phyloP scores from a whole-genome alignment of 1,284 basidiomycete genomes.

The Irpex sp. region DNA sequence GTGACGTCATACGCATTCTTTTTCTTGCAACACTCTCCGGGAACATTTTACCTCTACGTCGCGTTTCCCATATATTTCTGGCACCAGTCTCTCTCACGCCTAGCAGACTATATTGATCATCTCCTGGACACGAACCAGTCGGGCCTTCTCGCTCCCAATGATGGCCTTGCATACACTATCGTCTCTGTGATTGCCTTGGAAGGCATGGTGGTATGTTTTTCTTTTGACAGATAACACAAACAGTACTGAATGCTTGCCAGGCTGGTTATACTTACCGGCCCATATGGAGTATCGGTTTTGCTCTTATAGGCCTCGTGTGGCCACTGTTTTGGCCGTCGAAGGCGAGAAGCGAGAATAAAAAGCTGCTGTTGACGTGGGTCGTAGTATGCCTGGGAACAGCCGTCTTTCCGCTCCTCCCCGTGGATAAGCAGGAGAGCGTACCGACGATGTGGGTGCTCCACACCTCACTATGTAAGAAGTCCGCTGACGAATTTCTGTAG shows the following conservation, averaged over 20 bases:
- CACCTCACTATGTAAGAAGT: too few species aligned
- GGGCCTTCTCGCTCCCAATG: not conserved
- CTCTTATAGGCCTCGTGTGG: conserved; percentile 67
- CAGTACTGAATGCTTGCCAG: conserved; percentile 31
- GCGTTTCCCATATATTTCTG: conserved; percentile 79
- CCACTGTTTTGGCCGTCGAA: conserved; percentile 48
- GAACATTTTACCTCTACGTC: conserved; percentile 77
- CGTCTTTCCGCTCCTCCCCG: conserved; percentile 69
- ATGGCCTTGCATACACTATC: not conserved
- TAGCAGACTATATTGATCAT: not conserved
- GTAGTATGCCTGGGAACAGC: conserved; percentile 51
- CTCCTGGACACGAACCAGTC: not conserved
- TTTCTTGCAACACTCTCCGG: conserved; percentile 60
- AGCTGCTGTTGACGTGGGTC: conserved; percentile 44
- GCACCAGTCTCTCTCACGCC: conserved; percentile 35
- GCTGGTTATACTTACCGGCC: conserved; percentile 64
- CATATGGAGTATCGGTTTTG: conserved; percentile 72
- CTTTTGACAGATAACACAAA: conserved; percentile 2
- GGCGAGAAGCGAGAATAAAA: conserved; percentile 25
- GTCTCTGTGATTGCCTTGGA: conserved; percentile 45
- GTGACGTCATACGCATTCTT: conserved; percentile 50
- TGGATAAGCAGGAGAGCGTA: conserved; percentile 73
- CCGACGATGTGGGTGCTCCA: conserved; percentile 48
- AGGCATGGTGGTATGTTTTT: conserved; percentile 65
- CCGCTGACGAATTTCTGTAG: too few species aligned